Evolutionary conservation across 768 basidiomycete species (phyloP).

Genomic region (Lepiota venenata): DNA sequence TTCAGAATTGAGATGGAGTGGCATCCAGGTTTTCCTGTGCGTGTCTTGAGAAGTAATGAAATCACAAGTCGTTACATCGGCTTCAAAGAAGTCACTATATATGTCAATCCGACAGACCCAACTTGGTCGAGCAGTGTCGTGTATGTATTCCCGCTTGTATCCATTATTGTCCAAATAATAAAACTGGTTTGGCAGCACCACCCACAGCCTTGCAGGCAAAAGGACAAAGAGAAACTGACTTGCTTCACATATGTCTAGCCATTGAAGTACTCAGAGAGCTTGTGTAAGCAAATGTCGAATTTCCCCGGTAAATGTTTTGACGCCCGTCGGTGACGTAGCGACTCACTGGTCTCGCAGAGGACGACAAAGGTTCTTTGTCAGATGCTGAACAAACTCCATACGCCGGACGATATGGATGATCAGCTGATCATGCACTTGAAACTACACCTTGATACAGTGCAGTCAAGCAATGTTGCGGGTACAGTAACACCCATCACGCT

Average conservation of each 20-base stretch:
- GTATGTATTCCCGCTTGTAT: constrained; percentile 21
- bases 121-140: constrained; percentile 38
- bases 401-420: constrained; percentile 71
- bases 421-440: constrained; percentile 62
- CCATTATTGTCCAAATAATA: background rate
- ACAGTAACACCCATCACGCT: too few relatives aligned
- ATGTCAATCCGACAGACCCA: constrained; percentile 89
- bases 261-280: constrained; percentile 45
- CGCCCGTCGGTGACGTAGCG: background rate
- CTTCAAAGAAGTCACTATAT: constrained; percentile 66
- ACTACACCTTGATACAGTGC: constrained; percentile 57
- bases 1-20: background rate
- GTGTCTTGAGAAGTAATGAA: constrained; percentile 60
- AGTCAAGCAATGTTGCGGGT: constrained; percentile 11
- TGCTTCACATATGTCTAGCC: constrained; percentile 55
- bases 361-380: constrained; percentile 66
- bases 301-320: background rate
- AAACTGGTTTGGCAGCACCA: constrained; percentile 1
- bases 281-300: constrained; percentile 6
- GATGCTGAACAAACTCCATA: constrained; percentile 57
- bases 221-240: constrained; percentile 15
- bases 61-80: constrained; percentile 64
- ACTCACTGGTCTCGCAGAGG: constrained; percentile 40
- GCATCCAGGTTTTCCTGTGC: constrained; percentile 63
- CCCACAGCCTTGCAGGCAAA: constrained; percentile 10